A percentile compares a stretch with the other conserved stretches of the same genome.
Evolutionary conservation across 495 filamentous ascomycete species (phyloP).

Genomic region (Thermochaetoides thermophila): DNA sequence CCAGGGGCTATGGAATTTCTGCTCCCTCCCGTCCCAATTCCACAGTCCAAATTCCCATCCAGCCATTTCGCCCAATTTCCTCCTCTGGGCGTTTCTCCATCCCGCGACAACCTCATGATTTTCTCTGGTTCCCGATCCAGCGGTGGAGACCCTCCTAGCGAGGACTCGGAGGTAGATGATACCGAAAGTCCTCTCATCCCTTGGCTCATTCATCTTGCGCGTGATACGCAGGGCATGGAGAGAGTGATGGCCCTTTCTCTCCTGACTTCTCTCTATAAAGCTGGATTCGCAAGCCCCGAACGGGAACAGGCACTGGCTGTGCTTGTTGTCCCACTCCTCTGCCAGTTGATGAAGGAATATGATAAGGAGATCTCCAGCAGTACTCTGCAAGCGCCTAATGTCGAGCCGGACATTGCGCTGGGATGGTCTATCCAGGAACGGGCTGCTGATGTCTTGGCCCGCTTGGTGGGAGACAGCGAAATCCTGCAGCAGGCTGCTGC

Average conservation of each 20-base stretch:
- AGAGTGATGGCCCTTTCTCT: slow-evolving; percentile 69
- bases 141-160: slow-evolving; percentile 13
- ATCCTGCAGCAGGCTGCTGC: slow-evolving; percentile 68
- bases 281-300: slow-evolving; percentile 45
- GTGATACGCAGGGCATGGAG: slow-evolving; percentile 45
- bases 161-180: slow-evolving; percentile 15
- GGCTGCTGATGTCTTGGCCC: slow-evolving; percentile 59
- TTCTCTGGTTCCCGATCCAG: slow-evolving; percentile 15
- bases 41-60: slow-evolving; percentile 5
- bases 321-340: slow-evolving; percentile 56
- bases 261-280: slow-evolving; percentile 58
- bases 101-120: slow-evolving; percentile 23
- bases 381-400: slow-evolving; percentile 14
- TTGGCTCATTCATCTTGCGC: slow-evolving; percentile 63
- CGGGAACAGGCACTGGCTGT: slow-evolving; percentile 48
- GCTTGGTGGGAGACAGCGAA: slow-evolving; percentile 60
- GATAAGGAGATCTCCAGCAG: slow-evolving; percentile 19
- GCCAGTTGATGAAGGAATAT: slow-evolving; percentile 52
- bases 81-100: slow-evolving; percentile 35
- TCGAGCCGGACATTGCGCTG: slow-evolving; percentile 22
- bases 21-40: slow-evolving; percentile 32
- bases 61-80: slow-evolving; percentile 35
- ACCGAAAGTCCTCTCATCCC: slow-evolving; percentile 66
- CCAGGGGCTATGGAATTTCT: slow-evolving; percentile 45
- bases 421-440: slow-evolving; percentile 48